A percentile compares a stretch with the other conserved stretches of the same genome.
Conservation (phyloP, 805 yeast species). For the Sporopachydermia lactativora region DNA sequence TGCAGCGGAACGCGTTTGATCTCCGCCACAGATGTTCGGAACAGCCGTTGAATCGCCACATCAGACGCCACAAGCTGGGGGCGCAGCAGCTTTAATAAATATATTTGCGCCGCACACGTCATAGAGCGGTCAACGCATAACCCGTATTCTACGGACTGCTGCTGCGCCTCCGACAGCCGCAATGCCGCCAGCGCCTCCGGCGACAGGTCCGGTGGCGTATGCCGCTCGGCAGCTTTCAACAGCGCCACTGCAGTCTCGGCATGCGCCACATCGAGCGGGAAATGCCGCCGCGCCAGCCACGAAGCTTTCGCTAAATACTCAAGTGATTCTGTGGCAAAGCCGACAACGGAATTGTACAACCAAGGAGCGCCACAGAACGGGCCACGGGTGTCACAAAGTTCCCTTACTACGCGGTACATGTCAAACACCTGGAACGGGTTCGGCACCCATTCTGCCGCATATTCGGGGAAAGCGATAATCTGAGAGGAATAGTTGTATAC, state of each 20-base stretch:
- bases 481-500: not conserved
- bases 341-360: not conserved
- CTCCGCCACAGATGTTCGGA: not conserved
- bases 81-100: not conserved
- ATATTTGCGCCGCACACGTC: not conserved
- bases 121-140: not conserved
- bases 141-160: not conserved
- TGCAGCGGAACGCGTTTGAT: not conserved
- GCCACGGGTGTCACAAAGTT: not conserved
- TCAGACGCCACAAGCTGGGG: not conserved
- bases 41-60: not conserved
- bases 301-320: conserved; percentile 1
- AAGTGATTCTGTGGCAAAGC: not conserved
- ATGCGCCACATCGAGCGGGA: not conserved
- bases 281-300: not conserved
- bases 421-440: conserved; percentile 1
- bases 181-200: not conserved
- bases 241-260: not conserved
- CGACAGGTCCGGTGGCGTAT: not conserved
- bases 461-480: not conserved
- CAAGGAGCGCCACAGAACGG: not conserved
- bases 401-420: not conserved
- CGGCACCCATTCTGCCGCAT: not conserved
- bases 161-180: not conserved
- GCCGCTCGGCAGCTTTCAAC: not conserved